Conservation (phyloP, 345 rosid genomes). For the Hibiscus syriacus region DNA sequence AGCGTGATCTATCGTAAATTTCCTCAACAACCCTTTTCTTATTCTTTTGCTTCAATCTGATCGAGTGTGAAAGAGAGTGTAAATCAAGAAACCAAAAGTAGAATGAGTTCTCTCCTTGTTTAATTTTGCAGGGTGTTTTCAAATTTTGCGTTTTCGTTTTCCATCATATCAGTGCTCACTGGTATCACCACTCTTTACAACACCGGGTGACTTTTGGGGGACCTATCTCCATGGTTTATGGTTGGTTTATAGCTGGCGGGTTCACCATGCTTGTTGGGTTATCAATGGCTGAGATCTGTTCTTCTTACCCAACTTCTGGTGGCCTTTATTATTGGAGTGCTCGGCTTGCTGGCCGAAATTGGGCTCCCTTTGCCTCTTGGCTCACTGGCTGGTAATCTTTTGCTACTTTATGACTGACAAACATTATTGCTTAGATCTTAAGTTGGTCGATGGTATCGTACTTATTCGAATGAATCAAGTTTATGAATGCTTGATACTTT, state of each 20-base stretch:
- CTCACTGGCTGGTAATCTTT: conserved; percentile 78
- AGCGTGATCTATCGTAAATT: conserved; percentile 85
- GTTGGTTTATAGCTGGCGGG: conserved; percentile 74
- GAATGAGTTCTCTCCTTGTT: background rate
- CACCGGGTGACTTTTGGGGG: conserved; percentile 75
- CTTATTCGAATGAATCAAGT: background rate
- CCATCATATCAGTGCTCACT: conserved; percentile 79
- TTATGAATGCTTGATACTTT: too few species aligned
- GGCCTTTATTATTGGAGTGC: conserved; percentile 99
- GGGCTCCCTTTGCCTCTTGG: conserved; percentile 99
- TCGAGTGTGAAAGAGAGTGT: background rate
- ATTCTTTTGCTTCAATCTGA: background rate
- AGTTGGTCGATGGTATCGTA: background rate
- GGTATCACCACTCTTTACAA: conserved; percentile 88
- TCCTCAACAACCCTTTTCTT: conserved; percentile 9
- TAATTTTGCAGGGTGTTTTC: conserved; percentile 67
- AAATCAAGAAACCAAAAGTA: background rate
- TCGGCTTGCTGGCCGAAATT: conserved; percentile 74
- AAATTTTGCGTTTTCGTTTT: conserved; percentile 90
- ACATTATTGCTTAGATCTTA: background rate
- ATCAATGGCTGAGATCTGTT: conserved; percentile 96
- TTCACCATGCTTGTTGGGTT: conserved; percentile 86
- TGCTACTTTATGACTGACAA: background rate
- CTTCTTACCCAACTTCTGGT: conserved; percentile 93
- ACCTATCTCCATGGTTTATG: conserved; percentile 67